Evolutionary conservation across 129 eudicot species (phyloP), one percentile per base, ranked within the genome.

Genomic region (Sambucus nigra): DNA sequence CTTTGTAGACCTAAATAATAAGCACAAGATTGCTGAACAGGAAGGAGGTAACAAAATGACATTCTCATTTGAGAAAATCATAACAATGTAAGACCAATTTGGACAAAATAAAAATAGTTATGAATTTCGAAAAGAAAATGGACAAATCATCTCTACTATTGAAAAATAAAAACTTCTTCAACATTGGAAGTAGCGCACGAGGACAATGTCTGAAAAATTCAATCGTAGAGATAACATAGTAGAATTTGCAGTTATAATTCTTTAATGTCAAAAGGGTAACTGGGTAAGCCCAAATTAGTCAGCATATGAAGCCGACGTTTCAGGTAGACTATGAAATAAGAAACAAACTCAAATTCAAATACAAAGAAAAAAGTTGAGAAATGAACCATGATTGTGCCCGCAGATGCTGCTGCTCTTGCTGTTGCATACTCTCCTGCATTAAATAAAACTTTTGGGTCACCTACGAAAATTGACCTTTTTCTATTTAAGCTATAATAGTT

Each of bases 101-200:
- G 20, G 18, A 5, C 10, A 31, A 31, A 10, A 4, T 31, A 10
- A 31, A 31, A 31, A 10, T 5, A n/a, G n/a, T n/a, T n/a, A n/a
- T n/a, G n/a, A n/a, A n/a, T n/a, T n/a, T n/a, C n/a, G n/a, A n/a
- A n/a, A n/a, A n/a, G n/a, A n/a, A n/a, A n/a, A n/a, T n/a, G n/a
- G n/a, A n/a, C n/a, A n/a, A n/a, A n/a, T n/a, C n/a, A n/a, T n/a
- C n/a, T n/a, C n/a, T n/a, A n/a, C n/a, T n/a, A n/a, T n/a, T n/a
- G n/a, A n/a, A n/a, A n/a, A n/a, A n/a, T n/a, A n/a, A n/a, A n/a
- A 61, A 89, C 94, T 76, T 89, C 98, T 71, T 89, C 98, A 1
- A 89, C 79, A 63, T 81, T 89, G 2, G 86, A 89, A 40, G 88
- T 89, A 66, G 57, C 86, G 95, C 88, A 85, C 27, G 98, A 85